phyloP scores from a whole-genome alignment of 2,329 filamentous ascomycete species.

The Clarireedia sp. region DNA sequence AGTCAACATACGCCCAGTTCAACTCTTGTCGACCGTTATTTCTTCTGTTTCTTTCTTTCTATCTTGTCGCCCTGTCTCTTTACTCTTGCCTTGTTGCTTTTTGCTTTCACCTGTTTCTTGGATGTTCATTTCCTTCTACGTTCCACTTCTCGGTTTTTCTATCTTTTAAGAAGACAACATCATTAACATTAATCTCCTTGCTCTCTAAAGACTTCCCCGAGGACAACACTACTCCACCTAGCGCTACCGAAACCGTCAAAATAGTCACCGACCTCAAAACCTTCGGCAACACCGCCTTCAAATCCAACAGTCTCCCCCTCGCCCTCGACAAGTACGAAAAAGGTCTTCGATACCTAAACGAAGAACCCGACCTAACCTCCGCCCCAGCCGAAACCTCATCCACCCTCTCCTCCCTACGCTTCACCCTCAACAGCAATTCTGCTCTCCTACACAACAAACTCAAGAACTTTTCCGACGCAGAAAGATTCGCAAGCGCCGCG shows the following conservation, averaged over 20 bases:
- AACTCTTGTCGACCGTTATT: neutral
- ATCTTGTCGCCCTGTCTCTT: neutral
- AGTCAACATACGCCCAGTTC: constrained; percentile 1
- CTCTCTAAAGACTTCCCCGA: constrained; percentile 67
- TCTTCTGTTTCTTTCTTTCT: neutral
- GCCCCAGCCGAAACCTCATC: constrained; percentile 61
- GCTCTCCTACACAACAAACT: constrained; percentile 81
- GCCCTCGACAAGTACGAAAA: constrained; percentile 93
- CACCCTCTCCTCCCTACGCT: constrained; percentile 66
- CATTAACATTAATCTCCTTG: neutral
- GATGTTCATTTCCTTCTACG: too few species aligned
- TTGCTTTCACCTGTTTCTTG: neutral
- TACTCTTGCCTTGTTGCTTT: neutral
- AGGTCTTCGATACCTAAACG: constrained; percentile 78
- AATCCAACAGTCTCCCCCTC: constrained; percentile 58
- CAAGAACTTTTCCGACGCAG: constrained; percentile 60
- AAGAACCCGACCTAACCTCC: constrained; percentile 67
- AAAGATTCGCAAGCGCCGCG: constrained; percentile 63
- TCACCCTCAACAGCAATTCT: constrained; percentile 82
- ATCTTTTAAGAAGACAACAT: neutral
- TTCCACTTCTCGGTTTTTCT: too few species aligned
- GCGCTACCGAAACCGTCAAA: constrained; percentile 60
- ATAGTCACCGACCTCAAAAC: constrained; percentile 83
- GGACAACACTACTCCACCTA: constrained; percentile 57
- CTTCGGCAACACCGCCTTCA: constrained; percentile 89